Base-by-base conservation (phyloP, 169 alveolate species). In the Plasmodium relictum region DNA sequence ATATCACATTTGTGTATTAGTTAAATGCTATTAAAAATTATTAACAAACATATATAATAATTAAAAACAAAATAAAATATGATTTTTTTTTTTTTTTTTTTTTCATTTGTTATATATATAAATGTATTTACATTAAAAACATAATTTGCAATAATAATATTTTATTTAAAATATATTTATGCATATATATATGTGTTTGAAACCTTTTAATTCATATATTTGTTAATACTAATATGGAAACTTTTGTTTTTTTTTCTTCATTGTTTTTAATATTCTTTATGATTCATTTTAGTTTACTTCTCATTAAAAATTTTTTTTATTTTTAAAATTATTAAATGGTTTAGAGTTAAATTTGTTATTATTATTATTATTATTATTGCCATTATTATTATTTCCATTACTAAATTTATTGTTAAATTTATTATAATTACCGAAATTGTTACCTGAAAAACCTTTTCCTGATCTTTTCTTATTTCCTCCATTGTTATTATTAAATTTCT, bases 291-390 rank as follows among this genome's bases (percentile, higher is more conserved):
- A 22, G 12, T 22, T 59, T 9, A 72, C 18, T 42, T 72, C 16
- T 44, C 31, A n/a, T 16, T 72, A 14, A n/a, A 62, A 69, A 41
- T 50, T 76, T 22, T 76, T 76, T 54, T 37, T 76, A 59, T 76
- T 76, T 54, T 74, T 74, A 66, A 74, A 74, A 31, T 74, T 74
- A 37, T 74, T 74, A 31, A 74, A 74, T 24, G 88, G 88, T 39
- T 76, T 76, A 22, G 63, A 54, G 7, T 62, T 62, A 8, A 31
- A 41, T 2, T 58, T 41, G 20, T 52, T 72, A 37, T 72, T 72
- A 37, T 37, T 9, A 6, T n/a, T 12, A 24, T 69, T 69, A 45
- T 45, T 44, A 69, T 42, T 45, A 14, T 42, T 6, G 18, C 31
- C 7, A 14, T 31, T 41, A 45, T 20, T 48, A n/a, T 74, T 59